A percentile compares a stretch with the other conserved stretches of the same genome.
These are phyloP conservation scores for Elaeis guineensis DNA, from an alignment of 176 grass and related monocot species.

Conservation along the genomic window DNA sequence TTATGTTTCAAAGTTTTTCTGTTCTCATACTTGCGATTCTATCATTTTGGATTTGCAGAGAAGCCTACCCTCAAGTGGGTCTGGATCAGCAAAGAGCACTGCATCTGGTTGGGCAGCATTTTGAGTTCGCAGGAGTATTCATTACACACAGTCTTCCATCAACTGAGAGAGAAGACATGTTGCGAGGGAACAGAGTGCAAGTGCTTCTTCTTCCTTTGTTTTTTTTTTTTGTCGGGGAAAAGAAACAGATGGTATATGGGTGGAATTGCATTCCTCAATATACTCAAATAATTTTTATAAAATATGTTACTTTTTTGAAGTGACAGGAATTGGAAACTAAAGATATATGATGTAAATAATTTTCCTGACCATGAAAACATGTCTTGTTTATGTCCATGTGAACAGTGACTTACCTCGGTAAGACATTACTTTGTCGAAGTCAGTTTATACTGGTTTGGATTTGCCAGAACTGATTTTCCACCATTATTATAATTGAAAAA, in stretches of 20 bases:
- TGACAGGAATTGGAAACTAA: no score
- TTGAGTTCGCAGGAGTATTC: conserved; percentile 24
- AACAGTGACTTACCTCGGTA: no score
- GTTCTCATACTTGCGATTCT: neutral
- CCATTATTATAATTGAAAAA: no score
- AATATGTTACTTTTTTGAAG: neutral
- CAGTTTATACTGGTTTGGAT: no score
- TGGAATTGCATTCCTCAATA: conserved; percentile 20
- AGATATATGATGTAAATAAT: no score
- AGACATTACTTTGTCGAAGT: no score
- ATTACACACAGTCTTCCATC: no score
- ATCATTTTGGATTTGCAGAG: conserved; percentile 38
- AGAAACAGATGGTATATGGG: conserved; percentile 8
- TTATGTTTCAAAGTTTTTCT: neutral
- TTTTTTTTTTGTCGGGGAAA: conserved; percentile 2
- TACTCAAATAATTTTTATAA: conserved; percentile 32
- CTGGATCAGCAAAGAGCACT: conserved; percentile 54
- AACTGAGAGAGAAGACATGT: neutral
- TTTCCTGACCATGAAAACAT: no score
- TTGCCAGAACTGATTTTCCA: no score
- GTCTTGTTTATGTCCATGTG: no score
- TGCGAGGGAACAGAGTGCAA: neutral
- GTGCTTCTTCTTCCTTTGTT: neutral
- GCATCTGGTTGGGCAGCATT: conserved; percentile 97
- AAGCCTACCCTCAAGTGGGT: conserved; percentile 54